Evolutionary conservation across 2,329 filamentous ascomycete species (phyloP).

Genomic region (Colletotrichum liaoningense): DNA sequence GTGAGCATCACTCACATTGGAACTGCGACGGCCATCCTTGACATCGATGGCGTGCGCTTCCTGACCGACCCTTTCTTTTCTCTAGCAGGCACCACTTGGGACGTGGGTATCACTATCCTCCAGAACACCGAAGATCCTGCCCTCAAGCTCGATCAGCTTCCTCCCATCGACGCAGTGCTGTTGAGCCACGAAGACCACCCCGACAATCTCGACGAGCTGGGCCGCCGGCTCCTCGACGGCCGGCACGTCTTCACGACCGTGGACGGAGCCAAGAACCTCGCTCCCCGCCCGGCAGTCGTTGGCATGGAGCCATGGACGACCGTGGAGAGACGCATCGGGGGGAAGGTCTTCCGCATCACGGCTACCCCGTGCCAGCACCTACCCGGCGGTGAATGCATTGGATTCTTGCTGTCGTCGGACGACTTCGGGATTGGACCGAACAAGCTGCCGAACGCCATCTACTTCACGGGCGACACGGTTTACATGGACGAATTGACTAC

Average conservation of each 20-base stretch:
- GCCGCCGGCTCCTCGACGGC: slow-evolving; percentile 57
- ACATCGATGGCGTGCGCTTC: slow-evolving; percentile 54
- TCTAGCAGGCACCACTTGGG: slow-evolving; percentile 44
- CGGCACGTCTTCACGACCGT: slow-evolving; percentile 57
- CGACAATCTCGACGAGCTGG: slow-evolving; percentile 60
- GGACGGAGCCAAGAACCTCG: slow-evolving; percentile 56
- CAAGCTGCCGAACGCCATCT: slow-evolving; percentile 57
- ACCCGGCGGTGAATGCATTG: slow-evolving; percentile 56
- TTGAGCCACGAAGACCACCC: slow-evolving; percentile 63
- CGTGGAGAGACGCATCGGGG: slow-evolving; percentile 38
- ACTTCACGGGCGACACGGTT: slow-evolving; percentile 61
- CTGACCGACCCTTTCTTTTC: slow-evolving; percentile 61
- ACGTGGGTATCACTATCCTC: slow-evolving; percentile 36
- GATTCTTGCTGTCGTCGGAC: slow-evolving; percentile 53
- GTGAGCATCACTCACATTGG: slow-evolving; percentile 55
- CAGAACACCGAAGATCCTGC: slow-evolving; percentile 48
- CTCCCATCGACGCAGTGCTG: slow-evolving; percentile 59
- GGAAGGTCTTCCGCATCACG: slow-evolving; percentile 50
- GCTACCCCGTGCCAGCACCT: slow-evolving; percentile 57
- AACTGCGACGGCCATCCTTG: slow-evolving; percentile 59
- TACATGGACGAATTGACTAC: slow-evolving; percentile 53
- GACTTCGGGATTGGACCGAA: slow-evolving; percentile 49
- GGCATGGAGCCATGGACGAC: slow-evolving; percentile 54
- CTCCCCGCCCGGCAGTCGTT: slow-evolving; percentile 53
- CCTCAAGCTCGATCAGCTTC: slow-evolving; percentile 50